Conservation (phyloP, 495 filamentous ascomycete genomes). For the Recurvomyces mirabilis region DNA sequence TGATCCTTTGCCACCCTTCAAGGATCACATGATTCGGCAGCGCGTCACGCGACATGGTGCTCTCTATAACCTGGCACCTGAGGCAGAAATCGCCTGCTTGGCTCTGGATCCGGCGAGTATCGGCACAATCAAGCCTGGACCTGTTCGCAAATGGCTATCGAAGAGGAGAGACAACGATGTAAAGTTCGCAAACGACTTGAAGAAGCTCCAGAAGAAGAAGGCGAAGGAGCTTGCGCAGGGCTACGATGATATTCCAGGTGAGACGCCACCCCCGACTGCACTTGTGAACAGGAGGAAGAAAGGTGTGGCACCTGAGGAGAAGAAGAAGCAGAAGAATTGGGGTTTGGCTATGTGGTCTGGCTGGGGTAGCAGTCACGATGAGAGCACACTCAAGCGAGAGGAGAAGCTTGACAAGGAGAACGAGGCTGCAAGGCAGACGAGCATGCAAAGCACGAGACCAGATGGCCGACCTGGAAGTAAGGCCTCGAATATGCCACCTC, state of each 20-base stretch:
- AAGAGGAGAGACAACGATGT: constrained; percentile 59
- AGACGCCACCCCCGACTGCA: constrained; percentile 72
- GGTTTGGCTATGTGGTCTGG: constrained; percentile 72
- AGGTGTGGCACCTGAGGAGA: constrained; percentile 32
- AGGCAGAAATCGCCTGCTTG: constrained; percentile 49
- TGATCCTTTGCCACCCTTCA: constrained; percentile 68
- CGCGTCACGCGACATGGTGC: constrained; percentile 65
- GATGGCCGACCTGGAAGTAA: not conserved
- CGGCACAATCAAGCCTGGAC: constrained; percentile 66
- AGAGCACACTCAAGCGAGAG: constrained; percentile 46
- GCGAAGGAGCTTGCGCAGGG: constrained; percentile 58
- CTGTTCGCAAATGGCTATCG: constrained; percentile 72
- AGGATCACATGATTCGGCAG: constrained; percentile 82
- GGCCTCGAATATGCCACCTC: too few species aligned
- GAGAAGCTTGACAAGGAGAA: constrained; percentile 13
- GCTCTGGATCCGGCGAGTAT: constrained; percentile 50
- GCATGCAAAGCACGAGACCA: not conserved
- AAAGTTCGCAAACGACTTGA: constrained; percentile 54
- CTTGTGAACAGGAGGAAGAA: constrained; percentile 56
- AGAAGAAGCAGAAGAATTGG: constrained; percentile 46
- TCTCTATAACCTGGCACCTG: constrained; percentile 53
- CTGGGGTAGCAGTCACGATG: constrained; percentile 81
- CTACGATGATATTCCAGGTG: constrained; percentile 59
- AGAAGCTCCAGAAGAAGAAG: constrained; percentile 55
- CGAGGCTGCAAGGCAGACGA: not conserved